Evolutionary conservation across 352 stramenopile species (phyloP).

Genomic region (Globisporangium middletonii): DNA sequence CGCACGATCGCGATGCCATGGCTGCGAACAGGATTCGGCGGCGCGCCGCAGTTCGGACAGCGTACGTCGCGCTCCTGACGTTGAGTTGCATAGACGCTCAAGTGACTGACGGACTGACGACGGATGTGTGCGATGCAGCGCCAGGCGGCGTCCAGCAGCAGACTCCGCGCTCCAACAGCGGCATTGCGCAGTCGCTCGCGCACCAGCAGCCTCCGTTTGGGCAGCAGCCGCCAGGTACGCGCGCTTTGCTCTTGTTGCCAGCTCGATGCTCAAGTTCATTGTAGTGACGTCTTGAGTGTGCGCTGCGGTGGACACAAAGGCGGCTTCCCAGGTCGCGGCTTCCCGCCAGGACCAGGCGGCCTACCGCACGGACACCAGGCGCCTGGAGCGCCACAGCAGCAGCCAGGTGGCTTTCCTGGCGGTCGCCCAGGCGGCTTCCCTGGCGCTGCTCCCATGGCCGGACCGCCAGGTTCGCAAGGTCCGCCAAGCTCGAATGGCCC

Average conservation of each 20-base stretch:
- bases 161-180: constrained; percentile 29
- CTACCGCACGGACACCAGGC: constrained; percentile 11
- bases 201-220: constrained; percentile 8
- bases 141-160: constrained; percentile 24
- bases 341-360: constrained; percentile 7
- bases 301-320: not conserved
- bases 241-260: not conserved
- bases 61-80: constrained; percentile 1
- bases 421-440: constrained; percentile 19
- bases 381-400: constrained; percentile 9
- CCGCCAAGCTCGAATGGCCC: constrained; percentile 15
- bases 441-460: constrained; percentile 5
- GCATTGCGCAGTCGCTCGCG: constrained; percentile 7
- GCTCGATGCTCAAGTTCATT: not conserved
- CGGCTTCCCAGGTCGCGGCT: constrained; percentile 12
- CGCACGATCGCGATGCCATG: not conserved
- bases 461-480: constrained; percentile 19
- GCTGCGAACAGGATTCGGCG: constrained; percentile 4
- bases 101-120: not conserved
- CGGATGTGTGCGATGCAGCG: constrained; percentile 9
- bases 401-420: constrained; percentile 6
- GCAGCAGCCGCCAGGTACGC: constrained; percentile 9
- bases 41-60: constrained; percentile 13
- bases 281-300: not conserved
- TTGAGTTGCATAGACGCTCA: not conserved